Base-by-base conservation (phyloP, 2,329 filamentous ascomycete genomes). In the Dactylonectria macrodidyma region DNA sequence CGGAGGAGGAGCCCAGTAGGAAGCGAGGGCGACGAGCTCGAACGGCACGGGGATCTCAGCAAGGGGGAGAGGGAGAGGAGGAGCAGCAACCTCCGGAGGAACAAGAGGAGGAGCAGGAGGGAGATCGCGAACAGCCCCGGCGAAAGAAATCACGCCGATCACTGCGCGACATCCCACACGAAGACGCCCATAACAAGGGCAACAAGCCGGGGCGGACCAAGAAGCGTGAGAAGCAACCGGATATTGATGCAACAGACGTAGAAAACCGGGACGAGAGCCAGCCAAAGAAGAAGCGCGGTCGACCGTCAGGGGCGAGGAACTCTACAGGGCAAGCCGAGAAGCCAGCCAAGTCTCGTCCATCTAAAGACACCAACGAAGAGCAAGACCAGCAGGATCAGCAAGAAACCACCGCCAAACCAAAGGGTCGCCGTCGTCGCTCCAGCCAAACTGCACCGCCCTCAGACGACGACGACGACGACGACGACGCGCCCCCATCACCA, bases 401-500 rank as follows among this genome's bases (percentile, higher is more conserved):
- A 33, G 44, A 63, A 41, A 33, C 63, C 12, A n/a, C 61, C 41
- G 46, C 58, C 46, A 46, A 38, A 16, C 59, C 57, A 41, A 62
- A 72, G n/a, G 66, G 59, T 24, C 47, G 48, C 10, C 66, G 55
- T 44, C 74, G 71, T 14, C 76, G 47, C 50, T 76, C 64, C 2
- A 65, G 51, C 44, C 68, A 71, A 64, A 65, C 67, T 3, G 62
- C 71, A 10, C 68, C 65, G 2, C 66, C 46, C 16, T 70, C 76
- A 34, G 66, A 75, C 3, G 66, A 72, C 56, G 69, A 72, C 1
- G 66, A 75, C 3, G 66, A 72, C 56, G 69, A 72, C 1, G 57
- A 73, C 22, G 64, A 65, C 33, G 38, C 71, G 8, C 71, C 75
- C 4, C 69, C 75, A 14, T 78, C 81, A 2, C 78, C 79, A 2